Evolutionary conservation across 441 rosid genomes (phyloP).

Genomic region (Cnidoscolus chayamansa): DNA sequence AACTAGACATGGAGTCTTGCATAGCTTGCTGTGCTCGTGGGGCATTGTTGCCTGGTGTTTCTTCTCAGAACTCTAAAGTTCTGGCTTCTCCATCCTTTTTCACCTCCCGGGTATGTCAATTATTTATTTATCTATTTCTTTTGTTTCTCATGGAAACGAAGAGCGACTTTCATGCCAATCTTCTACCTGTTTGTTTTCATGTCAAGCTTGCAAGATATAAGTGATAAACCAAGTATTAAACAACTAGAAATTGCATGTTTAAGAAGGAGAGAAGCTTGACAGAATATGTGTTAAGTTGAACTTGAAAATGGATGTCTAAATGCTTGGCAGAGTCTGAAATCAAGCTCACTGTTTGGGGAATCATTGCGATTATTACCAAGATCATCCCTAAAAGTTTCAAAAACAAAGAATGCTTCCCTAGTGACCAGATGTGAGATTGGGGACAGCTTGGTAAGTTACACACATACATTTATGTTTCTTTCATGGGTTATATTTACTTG

Average conservation of each 20-base stretch:
- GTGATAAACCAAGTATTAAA: neutral
- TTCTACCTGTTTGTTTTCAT: no score
- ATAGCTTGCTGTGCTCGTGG: slow-evolving; percentile 64
- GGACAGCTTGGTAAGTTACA: slow-evolving; percentile 66
- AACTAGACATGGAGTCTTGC: slow-evolving; percentile 64
- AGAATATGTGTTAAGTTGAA: neutral
- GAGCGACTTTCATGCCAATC: no score
- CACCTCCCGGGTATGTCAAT: slow-evolving; percentile 55
- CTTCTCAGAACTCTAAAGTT: slow-evolving; percentile 68
- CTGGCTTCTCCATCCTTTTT: slow-evolving; percentile 52
- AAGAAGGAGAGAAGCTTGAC: neutral
- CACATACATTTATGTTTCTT: neutral
- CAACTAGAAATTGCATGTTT: neutral
- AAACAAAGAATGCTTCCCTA: slow-evolving; percentile 44
- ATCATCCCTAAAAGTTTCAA: slow-evolving; percentile 51
- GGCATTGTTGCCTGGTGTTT: slow-evolving; percentile 54
- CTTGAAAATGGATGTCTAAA: slow-evolving; percentile 4
- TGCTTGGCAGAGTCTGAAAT: slow-evolving; percentile 55
- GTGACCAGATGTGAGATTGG: slow-evolving; percentile 84
- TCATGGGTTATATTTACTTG: neutral
- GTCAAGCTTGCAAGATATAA: neutral
- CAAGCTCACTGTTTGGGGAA: slow-evolving; percentile 82
- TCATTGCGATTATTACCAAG: slow-evolving; percentile 50
- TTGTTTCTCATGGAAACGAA: no score
- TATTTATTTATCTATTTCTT: no score